A percentile compares a stretch with the other conserved stretches of the same genome.
These are phyloP conservation scores for Stellera chamaejasme DNA, from an alignment of 345 rosid genomes.

Conservation along the genomic window DNA sequence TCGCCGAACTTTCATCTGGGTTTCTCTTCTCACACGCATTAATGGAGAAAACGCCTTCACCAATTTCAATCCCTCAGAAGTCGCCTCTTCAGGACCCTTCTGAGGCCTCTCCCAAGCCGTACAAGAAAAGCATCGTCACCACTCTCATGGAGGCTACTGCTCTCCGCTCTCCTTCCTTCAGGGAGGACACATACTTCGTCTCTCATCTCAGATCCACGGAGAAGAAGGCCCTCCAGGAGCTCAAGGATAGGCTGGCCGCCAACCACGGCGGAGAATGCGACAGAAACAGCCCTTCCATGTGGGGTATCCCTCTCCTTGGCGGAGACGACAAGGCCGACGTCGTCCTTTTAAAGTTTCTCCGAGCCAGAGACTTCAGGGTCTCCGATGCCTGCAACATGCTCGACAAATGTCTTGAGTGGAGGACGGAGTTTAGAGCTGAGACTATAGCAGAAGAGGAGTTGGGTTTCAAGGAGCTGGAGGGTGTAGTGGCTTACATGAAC, in stretches of 20 bases:
- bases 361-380: constrained; percentile 84
- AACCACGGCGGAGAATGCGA: constrained; percentile 19
- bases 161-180: constrained; percentile 57
- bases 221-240: constrained; percentile 66
- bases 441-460: constrained; percentile 61
- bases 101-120: constrained; percentile 30
- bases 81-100: constrained; percentile 17
- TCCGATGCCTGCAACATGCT: constrained; percentile 57
- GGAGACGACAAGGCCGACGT: constrained; percentile 72
- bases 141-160: constrained; percentile 71
- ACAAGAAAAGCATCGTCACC: constrained; percentile 66
- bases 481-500: constrained; percentile 79
- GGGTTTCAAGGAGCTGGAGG: constrained; percentile 86
- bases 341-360: constrained; percentile 71
- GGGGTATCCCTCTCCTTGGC: constrained; percentile 64
- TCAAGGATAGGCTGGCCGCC: constrained; percentile 47
- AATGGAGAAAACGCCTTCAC: constrained; percentile 45
- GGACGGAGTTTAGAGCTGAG: constrained; percentile 73
- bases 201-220: constrained; percentile 71
- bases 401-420: constrained; percentile 71
- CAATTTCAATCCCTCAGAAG: constrained; percentile 31
- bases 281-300: constrained; percentile 34
- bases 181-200: constrained; percentile 77
- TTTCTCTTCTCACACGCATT: constrained; percentile 7
- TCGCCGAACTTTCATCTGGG: constrained; percentile 12